These are phyloP conservation scores for Boletus bicolor DNA, from an alignment of 768 basidiomycete genomes.

Conservation along the genomic window DNA sequence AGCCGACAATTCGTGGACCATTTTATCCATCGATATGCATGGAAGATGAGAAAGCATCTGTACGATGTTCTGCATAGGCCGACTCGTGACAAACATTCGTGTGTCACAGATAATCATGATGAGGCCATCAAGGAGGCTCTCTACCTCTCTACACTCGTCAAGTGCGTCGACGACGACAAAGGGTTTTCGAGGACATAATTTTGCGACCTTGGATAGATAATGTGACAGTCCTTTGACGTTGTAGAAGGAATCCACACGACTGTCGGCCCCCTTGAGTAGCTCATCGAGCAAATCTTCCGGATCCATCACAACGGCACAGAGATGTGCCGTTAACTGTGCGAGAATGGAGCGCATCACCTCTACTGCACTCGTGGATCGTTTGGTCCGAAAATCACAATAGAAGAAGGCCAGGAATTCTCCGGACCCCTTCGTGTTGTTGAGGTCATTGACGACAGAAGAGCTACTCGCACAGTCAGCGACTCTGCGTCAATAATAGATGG, in stretches of 20 bases:
- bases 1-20: background rate
- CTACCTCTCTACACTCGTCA: slow-evolving; percentile 18
- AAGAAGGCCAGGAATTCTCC: slow-evolving; percentile 10
- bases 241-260: background rate
- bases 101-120: background rate
- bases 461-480: background rate
- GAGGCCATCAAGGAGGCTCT: slow-evolving; percentile 13
- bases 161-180: slow-evolving; percentile 21
- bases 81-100: slow-evolving; percentile 8
- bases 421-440: background rate
- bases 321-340: slow-evolving; percentile 5
- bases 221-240: slow-evolving; percentile 1
- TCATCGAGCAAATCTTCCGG: slow-evolving; percentile 1
- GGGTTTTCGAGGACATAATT: background rate
- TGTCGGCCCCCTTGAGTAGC: slow-evolving; percentile 2
- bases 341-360: slow-evolving; percentile 21
- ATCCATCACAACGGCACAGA: background rate
- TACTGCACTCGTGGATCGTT: slow-evolving; percentile 5
- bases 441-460: background rate
- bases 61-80: slow-evolving; percentile 5
- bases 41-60: background rate
- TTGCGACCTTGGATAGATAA: background rate
- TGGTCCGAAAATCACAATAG: slow-evolving; percentile 23
- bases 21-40: slow-evolving; percentile 9
- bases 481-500: too few species aligned